These are phyloP conservation scores for Heliosperma pusillum DNA, from an alignment of 148 eudicot species.

Conservation along the genomic window DNA sequence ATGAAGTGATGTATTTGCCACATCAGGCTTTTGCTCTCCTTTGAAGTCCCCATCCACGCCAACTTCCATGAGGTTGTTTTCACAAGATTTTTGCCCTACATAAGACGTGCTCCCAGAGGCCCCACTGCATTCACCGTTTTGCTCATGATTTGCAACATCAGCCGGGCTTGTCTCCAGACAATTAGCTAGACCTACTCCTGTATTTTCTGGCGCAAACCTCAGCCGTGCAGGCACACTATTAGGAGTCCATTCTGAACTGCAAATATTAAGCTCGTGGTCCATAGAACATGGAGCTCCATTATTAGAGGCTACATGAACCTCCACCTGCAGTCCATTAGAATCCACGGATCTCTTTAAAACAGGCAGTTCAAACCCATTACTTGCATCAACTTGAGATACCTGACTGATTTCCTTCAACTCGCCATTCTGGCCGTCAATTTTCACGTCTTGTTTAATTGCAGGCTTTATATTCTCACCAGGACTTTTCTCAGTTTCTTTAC, in stretches of 20 bases:
- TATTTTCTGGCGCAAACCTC: conserved; percentile 33
- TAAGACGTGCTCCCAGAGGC: conserved; percentile 18
- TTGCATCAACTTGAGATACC: conserved; percentile 15
- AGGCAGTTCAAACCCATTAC: conserved; percentile 15
- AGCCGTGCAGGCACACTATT: conserved; percentile 35
- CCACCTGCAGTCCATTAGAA: conserved; percentile 29
- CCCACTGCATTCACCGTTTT: conserved; percentile 23
- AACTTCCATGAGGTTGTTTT: conserved; percentile 20
- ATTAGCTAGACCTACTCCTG: conserved; percentile 24
- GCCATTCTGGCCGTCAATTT: conserved; percentile 17
- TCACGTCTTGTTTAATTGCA: conserved; percentile 24
- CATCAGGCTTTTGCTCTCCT: conserved; percentile 31
- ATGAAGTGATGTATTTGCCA: conserved; percentile 31
- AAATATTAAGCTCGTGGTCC: conserved; percentile 22
- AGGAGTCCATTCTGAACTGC: conserved; percentile 24
- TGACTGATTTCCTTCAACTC: conserved; percentile 25
- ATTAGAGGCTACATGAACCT: conserved; percentile 23
- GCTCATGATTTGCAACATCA: conserved; percentile 24
- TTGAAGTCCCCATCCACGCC: conserved; percentile 28
- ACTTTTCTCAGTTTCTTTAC: conserved; percentile 25
- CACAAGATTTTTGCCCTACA: conserved; percentile 25
- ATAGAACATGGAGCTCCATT: conserved; percentile 25
- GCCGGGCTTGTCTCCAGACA: conserved; percentile 20
- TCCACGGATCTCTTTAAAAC: conserved; percentile 21
- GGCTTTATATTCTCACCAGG: conserved; percentile 21